Base-by-base conservation (phyloP, 2,329 filamentous ascomycete species). In the Fusarium sp. region DNA sequence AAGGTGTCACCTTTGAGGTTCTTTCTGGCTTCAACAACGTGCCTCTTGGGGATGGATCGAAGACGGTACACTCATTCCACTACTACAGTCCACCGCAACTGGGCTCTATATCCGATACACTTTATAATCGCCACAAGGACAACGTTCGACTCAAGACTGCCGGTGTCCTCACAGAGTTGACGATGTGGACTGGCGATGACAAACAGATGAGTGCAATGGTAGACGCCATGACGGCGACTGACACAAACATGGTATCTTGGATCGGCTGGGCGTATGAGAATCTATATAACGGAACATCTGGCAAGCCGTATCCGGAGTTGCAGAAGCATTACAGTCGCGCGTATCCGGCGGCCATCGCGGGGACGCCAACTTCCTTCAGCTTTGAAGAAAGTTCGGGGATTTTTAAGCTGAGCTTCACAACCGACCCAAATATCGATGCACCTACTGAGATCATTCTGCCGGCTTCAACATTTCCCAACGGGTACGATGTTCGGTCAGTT, bases 381-480 rank as follows among this genome's bases (percentile, higher is more conserved):
- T 53, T 27, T 21, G 50, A 53, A 1, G 29, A 0, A 0, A 15
- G n/a, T 0, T 27, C 11, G 0, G 40, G 21, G 1, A 2, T 27
- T 0, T 27, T 53, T 11, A 46, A 9, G n/a, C 7, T 53, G 2
- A 20, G 11, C 7, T 53, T 53, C n/a, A 53, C 29, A 0, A 36
- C 40, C 0, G n/a, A 53, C 0, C 14, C 29, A 0, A 1, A 0
- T 1, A 36, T 15, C 0, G 0, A 1, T 6, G 50, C 50, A 11
- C 50, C 50, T 0, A 53, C 50, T 4, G 50, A 53, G 21, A 27
- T 53, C 0, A 27, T 53, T 2, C 0, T 35, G 0, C 49, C 49
- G 0, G 1, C 0, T 0, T 14, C 11, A 6, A 27, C 29, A 0
- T 52, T 46, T n/a, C 21, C 14, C 0, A 36, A 15, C 0, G 49